phyloP scores from a whole-genome alignment of 306 rosid genomes.

The Cucurbita ficifolia region DNA sequence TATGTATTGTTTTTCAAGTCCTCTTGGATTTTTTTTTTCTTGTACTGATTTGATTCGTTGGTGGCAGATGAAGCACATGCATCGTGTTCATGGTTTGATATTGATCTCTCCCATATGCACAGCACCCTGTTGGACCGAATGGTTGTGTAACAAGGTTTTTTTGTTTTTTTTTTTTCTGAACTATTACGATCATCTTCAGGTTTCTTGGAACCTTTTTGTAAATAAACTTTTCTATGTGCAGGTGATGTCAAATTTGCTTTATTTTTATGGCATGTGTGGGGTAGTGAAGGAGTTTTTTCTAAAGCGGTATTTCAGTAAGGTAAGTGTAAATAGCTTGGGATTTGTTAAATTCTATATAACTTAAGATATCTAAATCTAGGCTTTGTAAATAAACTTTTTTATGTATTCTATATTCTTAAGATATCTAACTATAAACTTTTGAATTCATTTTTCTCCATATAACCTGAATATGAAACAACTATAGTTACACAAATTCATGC shows the following conservation, averaged over 20 bases:
- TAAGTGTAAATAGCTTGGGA: constrained; percentile 10
- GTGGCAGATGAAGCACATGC: constrained; percentile 75
- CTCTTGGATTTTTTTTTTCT: background rate
- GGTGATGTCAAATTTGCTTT: constrained; percentile 74
- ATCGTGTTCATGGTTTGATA: constrained; percentile 77
- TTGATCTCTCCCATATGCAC: constrained; percentile 79
- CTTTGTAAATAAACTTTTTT: too few relatives aligned
- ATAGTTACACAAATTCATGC: background rate
- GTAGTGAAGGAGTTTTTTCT: constrained; percentile 73
- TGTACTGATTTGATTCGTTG: constrained; percentile 14
- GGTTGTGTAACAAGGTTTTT: constrained; percentile 83
- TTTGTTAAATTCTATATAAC: background rate
- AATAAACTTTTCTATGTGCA: constrained; percentile 19
- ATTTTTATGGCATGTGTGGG: constrained; percentile 92
- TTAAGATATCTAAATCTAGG: background rate
- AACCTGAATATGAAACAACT: background rate
- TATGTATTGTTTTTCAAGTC: background rate
- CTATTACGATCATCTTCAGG: constrained; percentile 3
- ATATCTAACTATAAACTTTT: background rate
- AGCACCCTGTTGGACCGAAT: constrained; percentile 87
- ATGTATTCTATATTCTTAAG: too few relatives aligned
- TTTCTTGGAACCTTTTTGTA: constrained; percentile 5
- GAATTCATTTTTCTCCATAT: background rate
- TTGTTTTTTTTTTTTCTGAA: background rate
- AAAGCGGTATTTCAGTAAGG: constrained; percentile 93